phyloP scores from a whole-genome alignment of 805 yeast species.

The Yarrowia hollandica region DNA sequence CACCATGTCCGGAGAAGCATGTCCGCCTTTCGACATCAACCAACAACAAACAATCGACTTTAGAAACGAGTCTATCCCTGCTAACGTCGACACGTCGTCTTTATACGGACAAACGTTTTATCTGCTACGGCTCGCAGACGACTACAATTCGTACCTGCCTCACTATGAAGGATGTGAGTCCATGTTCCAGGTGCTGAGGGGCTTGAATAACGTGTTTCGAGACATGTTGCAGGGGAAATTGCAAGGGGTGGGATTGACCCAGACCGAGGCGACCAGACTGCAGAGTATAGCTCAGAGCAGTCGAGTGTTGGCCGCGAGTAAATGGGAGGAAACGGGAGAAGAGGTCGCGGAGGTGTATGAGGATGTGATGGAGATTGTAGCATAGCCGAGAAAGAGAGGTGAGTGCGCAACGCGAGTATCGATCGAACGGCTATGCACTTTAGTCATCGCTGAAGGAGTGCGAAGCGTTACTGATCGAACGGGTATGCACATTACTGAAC shows the following conservation, averaged over 20 bases:
- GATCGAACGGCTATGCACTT: too few relatives aligned
- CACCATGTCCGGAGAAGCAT: background rate
- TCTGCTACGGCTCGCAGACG: slow-evolving; percentile 63
- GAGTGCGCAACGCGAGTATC: background rate
- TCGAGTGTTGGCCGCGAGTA: background rate
- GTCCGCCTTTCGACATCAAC: background rate
- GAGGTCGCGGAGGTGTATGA: slow-evolving; percentile 3
- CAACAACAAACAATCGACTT: slow-evolving; percentile 18
- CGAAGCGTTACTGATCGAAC: too few relatives aligned
- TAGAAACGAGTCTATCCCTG: background rate
- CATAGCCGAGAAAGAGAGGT: background rate
- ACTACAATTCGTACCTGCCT: slow-evolving; percentile 59
- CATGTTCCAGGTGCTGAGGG: slow-evolving; percentile 47
- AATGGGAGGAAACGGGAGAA: background rate
- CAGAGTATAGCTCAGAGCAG: slow-evolving; percentile 17
- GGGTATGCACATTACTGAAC: too few relatives aligned
- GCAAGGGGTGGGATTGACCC: slow-evolving; percentile 42
- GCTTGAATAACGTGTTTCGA: slow-evolving; percentile 39
- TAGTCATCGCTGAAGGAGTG: too few relatives aligned
- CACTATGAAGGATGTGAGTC: slow-evolving; percentile 40
- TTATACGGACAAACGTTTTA: slow-evolving; percentile 63
- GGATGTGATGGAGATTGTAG: slow-evolving; percentile 4
- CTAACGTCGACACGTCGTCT: slow-evolving; percentile 10
- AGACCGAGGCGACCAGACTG: slow-evolving; percentile 55
- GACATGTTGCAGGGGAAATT: background rate